A percentile compares a stretch with the other conserved stretches of the same genome.
phyloP scores from a whole-genome alignment of 345 rosid species.

The Euphorbia tirucalli region DNA sequence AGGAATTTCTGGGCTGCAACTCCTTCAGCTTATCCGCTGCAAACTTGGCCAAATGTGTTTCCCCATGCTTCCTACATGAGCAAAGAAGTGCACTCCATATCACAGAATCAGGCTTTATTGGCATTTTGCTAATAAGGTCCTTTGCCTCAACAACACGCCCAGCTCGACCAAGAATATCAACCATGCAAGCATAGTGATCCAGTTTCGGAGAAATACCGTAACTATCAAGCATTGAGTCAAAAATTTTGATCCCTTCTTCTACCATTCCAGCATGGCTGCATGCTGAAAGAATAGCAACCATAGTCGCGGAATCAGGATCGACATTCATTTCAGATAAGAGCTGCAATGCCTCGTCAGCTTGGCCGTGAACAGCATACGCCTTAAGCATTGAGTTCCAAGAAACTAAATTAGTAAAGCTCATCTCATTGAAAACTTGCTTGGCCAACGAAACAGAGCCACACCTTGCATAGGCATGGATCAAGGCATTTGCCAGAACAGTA shows the following conservation, averaged over 20 bases:
- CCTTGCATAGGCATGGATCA: conserved; percentile 84
- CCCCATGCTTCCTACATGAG: conserved; percentile 83
- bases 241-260: conserved; percentile 63
- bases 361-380: conserved; percentile 78
- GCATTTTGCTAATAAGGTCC: conserved; percentile 59
- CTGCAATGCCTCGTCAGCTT: conserved; percentile 56
- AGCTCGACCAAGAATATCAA: conserved; percentile 81
- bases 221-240: conserved; percentile 50
- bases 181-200: conserved; percentile 83
- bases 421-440: conserved; percentile 60
- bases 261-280: conserved; percentile 86
- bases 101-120: conserved; percentile 73
- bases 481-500: conserved; percentile 57
- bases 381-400: conserved; percentile 93
- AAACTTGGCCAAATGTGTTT: conserved; percentile 49
- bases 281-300: conserved; percentile 76
- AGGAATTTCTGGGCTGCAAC: conserved; percentile 59
- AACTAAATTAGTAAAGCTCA: conserved; percentile 50
- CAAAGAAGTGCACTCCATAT: conserved; percentile 84
- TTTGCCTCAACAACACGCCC: conserved; percentile 65
- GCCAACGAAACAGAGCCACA: conserved; percentile 67
- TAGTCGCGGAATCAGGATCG: conserved; percentile 69
- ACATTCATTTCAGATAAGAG: conserved; percentile 61
- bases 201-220: conserved; percentile 56
- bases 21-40: conserved; percentile 61